Evolutionary conservation across 129 eudicot genomes (phyloP).

Genomic region (Saussurea involucrata): DNA sequence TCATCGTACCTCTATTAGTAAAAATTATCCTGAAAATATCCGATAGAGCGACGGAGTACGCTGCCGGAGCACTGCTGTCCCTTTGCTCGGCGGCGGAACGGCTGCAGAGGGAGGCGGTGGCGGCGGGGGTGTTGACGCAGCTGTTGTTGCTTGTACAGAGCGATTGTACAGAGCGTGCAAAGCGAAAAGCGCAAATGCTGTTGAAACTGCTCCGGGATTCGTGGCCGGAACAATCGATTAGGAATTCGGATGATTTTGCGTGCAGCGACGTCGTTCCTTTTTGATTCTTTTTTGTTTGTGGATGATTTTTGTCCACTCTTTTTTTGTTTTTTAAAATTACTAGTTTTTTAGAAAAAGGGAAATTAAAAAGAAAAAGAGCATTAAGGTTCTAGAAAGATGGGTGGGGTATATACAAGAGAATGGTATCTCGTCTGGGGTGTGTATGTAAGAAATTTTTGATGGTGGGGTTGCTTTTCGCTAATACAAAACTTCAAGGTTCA

Average conservation of each 20-base stretch:
- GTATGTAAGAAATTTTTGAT: conserved; percentile 47
- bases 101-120: conserved; percentile 74
- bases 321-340: not conserved
- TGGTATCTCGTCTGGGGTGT: conserved; percentile 8
- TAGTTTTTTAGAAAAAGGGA: not conserved
- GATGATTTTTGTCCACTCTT: conserved; percentile 20
- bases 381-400: conserved; percentile 25
- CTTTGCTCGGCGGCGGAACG: conserved; percentile 70
- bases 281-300: conserved; percentile 24
- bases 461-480: conserved; percentile 12
- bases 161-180: conserved; percentile 90
- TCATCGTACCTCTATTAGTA: conserved; percentile 67
- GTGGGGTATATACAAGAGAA: conserved; percentile 28
- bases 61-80: conserved; percentile 80
- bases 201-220: conserved; percentile 77
- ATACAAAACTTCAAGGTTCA: conserved; percentile 24
- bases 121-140: conserved; percentile 86
- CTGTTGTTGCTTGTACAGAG: conserved; percentile 81
- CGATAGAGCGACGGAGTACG: conserved; percentile 91
- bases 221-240: conserved; percentile 74
- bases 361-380: not conserved
- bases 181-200: conserved; percentile 91
- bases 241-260: conserved; percentile 61
- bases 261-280: conserved; percentile 77
- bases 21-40: conserved; percentile 67